These are phyloP conservation scores for Myxozyma kluyveri DNA, from an alignment of 805 yeast genomes.

Conservation along the genomic window DNA sequence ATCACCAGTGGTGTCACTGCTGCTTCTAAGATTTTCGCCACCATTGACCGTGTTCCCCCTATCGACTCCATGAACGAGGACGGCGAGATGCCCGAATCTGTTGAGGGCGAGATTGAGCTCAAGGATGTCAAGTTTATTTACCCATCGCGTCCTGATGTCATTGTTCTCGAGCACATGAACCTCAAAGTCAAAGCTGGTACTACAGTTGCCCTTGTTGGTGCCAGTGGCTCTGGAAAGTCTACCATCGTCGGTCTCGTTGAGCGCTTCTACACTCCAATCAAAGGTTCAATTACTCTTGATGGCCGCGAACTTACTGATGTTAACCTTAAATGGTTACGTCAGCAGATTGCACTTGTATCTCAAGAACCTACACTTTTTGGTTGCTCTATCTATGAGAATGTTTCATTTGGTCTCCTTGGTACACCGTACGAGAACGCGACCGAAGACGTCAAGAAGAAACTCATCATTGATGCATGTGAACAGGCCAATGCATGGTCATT, in stretches of 20 bases:
- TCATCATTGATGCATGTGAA: constrained; percentile 45
- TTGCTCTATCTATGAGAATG: constrained; percentile 74
- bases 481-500: constrained; percentile 54
- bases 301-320: constrained; percentile 48
- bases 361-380: constrained; percentile 64
- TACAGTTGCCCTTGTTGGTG: constrained; percentile 86
- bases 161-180: constrained; percentile 32
- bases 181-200: constrained; percentile 62
- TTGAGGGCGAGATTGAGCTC: constrained; percentile 42
- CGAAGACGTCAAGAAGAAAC: constrained; percentile 40
- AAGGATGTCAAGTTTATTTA: constrained; percentile 33
- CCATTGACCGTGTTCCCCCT: constrained; percentile 43
- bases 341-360: constrained; percentile 58
- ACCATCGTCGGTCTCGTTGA: constrained; percentile 52
- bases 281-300: constrained; percentile 50
- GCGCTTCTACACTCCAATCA: constrained; percentile 54
- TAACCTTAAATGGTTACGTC: constrained; percentile 51
- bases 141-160: constrained; percentile 37
- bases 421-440: constrained; percentile 36
- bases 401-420: constrained; percentile 64
- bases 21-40: constrained; percentile 42
- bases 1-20: constrained; percentile 43
- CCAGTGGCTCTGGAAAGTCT: constrained; percentile 57
- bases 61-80: constrained; percentile 38
- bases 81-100: constrained; percentile 23